Conservation (phyloP, 2,329 filamentous ascomycete species). For the Hortaea sp. region DNA sequence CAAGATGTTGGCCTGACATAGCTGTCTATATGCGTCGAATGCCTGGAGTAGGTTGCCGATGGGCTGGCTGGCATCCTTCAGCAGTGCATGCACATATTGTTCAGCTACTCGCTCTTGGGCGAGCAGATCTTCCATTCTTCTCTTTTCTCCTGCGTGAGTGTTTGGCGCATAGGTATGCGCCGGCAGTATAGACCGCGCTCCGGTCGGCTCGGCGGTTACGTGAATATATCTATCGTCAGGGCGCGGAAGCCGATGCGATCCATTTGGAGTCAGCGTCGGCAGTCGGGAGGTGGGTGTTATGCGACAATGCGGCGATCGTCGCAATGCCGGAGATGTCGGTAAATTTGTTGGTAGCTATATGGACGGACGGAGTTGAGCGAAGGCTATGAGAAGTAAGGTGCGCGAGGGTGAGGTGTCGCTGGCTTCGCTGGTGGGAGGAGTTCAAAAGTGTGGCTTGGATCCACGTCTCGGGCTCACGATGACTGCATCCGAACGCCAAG, state of each 20-base stretch:
- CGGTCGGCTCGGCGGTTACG: slow-evolving; percentile 48
- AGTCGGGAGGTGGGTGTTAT: slow-evolving; percentile 1
- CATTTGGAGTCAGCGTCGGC: slow-evolving; percentile 32
- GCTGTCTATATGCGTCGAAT: slow-evolving; percentile 48
- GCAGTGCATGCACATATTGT: slow-evolving; percentile 17
- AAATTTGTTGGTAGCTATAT: background rate
- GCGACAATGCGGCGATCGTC: background rate
- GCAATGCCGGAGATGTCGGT: background rate
- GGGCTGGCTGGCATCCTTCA: slow-evolving; percentile 16
- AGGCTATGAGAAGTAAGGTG: background rate
- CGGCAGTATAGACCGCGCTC: slow-evolving; percentile 15
- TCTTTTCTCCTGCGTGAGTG: background rate
- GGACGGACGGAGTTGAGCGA: too few relatives aligned
- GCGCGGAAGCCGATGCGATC: slow-evolving; percentile 42
- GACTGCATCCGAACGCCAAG: background rate
- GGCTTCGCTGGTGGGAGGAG: background rate
- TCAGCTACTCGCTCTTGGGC: slow-evolving; percentile 19
- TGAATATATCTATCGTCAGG: slow-evolving; percentile 41
- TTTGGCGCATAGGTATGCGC: slow-evolving; percentile 8
- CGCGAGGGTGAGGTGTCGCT: background rate
- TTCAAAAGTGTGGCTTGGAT: background rate
- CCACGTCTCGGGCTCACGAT: background rate
- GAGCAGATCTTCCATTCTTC: slow-evolving; percentile 25
- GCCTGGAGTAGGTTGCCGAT: slow-evolving; percentile 14
- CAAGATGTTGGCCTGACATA: slow-evolving; percentile 63